Evolutionary conservation across 1,284 basidiomycete species (phyloP), one percentile per base, ranked within the genome.

Genomic region (Earliella scabrosa): DNA sequence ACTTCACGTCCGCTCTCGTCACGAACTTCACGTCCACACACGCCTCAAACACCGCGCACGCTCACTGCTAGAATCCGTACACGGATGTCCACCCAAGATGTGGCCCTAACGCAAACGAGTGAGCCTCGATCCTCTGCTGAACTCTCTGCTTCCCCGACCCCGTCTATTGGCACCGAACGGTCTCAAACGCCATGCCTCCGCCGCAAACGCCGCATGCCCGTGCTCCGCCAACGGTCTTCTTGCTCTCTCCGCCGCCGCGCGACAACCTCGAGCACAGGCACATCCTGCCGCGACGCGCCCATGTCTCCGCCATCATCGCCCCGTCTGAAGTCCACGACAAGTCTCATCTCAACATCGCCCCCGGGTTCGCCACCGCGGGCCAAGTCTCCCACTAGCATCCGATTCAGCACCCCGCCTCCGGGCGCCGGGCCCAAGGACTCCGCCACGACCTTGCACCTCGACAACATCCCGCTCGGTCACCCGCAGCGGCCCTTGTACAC

Each of bases 401-500:
- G 58, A 3, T 63, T 63, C 55, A 56, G 56, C 53, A 36, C 52
- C 24, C 52, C 53, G 21, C 52, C 52, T 31, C 50, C 35, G 10
- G 36, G 40, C 24, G 23, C 31, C 41, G 23, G 24, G 34, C 20
- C 16, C 36, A 21, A 31, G 16, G 45, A 14, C 10, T 21, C 6
- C 7, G 29, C 6, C 13, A 31, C 13, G 6, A 31, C 29, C 29
- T 8, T 24, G 23, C 11, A 36, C 18, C 41, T 43, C 18, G 52
- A 62, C 20, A 18, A 32, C 23, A 50, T 64, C 36, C 61, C 63
- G 40, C 63, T 60, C 18, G 68, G 57, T 13, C 59, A 56, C 45
- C 70, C 67, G 20, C 67, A 68, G 32, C 75, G 84, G n/a, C 84
- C 84, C 9, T 81, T 85, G 56, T 86, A 86, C 66, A 79, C 81